A percentile compares a stretch with the other conserved stretches of the same genome.
phyloP scores from a whole-genome alignment of 306 rosid genomes.

The Inga oerstediana region DNA sequence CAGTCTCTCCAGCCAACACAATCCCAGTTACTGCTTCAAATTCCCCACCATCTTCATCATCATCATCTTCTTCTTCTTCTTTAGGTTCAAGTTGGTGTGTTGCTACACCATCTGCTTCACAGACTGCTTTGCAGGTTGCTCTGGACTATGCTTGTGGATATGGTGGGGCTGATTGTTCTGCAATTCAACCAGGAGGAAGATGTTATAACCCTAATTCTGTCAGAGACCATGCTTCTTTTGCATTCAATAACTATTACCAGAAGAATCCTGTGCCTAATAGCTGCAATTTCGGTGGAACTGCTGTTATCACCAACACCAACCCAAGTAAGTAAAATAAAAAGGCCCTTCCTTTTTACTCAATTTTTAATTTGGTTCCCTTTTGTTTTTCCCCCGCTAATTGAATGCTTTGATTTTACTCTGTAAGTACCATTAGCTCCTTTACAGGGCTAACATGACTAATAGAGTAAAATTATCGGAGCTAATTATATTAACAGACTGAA shows the following conservation, averaged over 20 bases:
- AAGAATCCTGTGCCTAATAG: constrained; percentile 78
- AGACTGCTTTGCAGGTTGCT: constrained; percentile 66
- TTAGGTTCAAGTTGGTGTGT: constrained; percentile 77
- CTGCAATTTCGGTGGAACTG: constrained; percentile 86
- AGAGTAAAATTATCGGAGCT: too few relatives aligned
- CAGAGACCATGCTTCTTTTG: constrained; percentile 75
- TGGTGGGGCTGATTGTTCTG: constrained; percentile 74
- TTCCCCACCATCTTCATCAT: constrained; percentile 30
- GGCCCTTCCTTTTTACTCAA: constrained; percentile 8
- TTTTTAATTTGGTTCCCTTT: too few relatives aligned
- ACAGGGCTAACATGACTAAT: too few relatives aligned
- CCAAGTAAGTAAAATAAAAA: constrained; percentile 58
- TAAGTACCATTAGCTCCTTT: too few relatives aligned
- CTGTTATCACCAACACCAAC: constrained; percentile 70
- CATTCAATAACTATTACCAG: constrained; percentile 75
- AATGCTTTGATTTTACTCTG: too few relatives aligned
- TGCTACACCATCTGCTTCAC: constrained; percentile 67
- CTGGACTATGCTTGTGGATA: constrained; percentile 87
- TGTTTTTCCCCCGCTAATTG: too few relatives aligned
- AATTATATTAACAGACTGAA: too few relatives aligned
- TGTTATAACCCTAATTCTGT: constrained; percentile 67
- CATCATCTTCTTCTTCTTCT: constrained; percentile 9
- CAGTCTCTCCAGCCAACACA: constrained; percentile 53
- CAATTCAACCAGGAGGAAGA: constrained; percentile 66
- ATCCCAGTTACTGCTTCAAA: constrained; percentile 42